Evolutionary conservation across 2,329 filamentous ascomycete genomes (phyloP), one percentile per base, ranked within the genome.

Genomic region (Phaeosphaeria sp.): DNA sequence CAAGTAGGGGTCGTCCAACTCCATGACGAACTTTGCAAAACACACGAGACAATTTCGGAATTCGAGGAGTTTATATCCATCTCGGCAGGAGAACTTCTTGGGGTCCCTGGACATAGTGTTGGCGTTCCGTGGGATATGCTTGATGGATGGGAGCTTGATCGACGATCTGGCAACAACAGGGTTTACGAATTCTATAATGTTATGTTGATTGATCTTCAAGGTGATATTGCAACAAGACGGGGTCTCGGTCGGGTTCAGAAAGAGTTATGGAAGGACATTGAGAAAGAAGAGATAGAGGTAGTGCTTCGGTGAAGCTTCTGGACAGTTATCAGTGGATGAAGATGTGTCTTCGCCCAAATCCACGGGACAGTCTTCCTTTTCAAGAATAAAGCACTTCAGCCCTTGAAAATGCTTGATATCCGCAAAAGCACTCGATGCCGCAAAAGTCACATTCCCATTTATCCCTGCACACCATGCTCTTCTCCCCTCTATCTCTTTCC

Each of bases 371-470:
- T n/a, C n/a, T n/a, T n/a, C n/a, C n/a, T n/a, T n/a, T n/a, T n/a
- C n/a, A n/a, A n/a, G n/a, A n/a, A n/a, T n/a, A n/a, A n/a, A n/a
- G n/a, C n/a, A n/a, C n/a, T n/a, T n/a, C n/a, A n/a, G n/a, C n/a
- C n/a, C n/a, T n/a, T n/a, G n/a, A n/a, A n/a, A 36, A 36, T 11
- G 7, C 11, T 11, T 36, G 30, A 11, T 36, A 36, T 15, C 11
- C 13, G 30, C 61, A 68, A 46, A 68, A 69, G 21, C 62, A 67
- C 51, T 65, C 61, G 6, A 25, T 3, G 0, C 66, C 66, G 48
- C 65, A 69, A 30, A 66, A 63, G 18, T 62, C 58, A 44, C 66
- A 68, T 1, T 47, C 48, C 66, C 64, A 68, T 1, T 47, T 44
- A 47, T 66, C 64, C 15, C 62, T 55, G 17, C 50, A 27, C 25